Percentiles rank a stretch among this genome's conserved stretches.
These are phyloP conservation scores for Silybum marianum DNA, from an alignment of 129 eudicot genomes.

Conservation along the genomic window DNA sequence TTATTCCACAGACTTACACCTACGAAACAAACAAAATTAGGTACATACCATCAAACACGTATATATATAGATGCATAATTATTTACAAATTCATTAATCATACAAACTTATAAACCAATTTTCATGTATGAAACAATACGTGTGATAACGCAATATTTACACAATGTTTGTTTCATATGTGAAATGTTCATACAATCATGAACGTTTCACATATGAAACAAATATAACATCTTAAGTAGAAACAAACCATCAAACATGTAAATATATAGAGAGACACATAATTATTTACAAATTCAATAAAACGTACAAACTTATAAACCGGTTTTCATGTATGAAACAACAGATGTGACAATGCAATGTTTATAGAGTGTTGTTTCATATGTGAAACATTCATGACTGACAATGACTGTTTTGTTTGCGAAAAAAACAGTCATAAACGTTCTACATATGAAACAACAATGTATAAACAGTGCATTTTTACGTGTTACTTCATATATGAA, in stretches of 20 bases:
- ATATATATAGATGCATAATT: not conserved
- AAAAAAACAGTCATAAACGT: not conserved
- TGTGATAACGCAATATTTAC: too few species aligned
- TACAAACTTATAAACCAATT: too few species aligned
- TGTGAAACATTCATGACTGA: not conserved
- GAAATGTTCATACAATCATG: too few species aligned
- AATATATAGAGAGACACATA: not conserved
- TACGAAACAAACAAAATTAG: slow-evolving; percentile 20
- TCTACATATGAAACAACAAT: not conserved
- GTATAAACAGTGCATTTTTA: not conserved
- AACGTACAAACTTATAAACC: not conserved
- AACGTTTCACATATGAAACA: slow-evolving; percentile 20
- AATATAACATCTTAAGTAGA: not conserved
- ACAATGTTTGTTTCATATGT: too few species aligned
- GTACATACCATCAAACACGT: not conserved
- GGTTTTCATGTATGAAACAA: not conserved
- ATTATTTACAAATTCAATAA: not conserved
- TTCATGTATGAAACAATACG: too few species aligned
- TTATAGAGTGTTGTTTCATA: not conserved
- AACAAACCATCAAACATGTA: not conserved
- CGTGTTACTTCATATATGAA: not conserved
- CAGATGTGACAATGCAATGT: not conserved
- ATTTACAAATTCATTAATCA: not conserved
- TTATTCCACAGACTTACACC: slow-evolving; percentile 27
- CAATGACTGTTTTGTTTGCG: not conserved